These are phyloP conservation scores for Ambrosia trifida DNA, from an alignment of 129 eudicot species.

Conservation along the genomic window DNA sequence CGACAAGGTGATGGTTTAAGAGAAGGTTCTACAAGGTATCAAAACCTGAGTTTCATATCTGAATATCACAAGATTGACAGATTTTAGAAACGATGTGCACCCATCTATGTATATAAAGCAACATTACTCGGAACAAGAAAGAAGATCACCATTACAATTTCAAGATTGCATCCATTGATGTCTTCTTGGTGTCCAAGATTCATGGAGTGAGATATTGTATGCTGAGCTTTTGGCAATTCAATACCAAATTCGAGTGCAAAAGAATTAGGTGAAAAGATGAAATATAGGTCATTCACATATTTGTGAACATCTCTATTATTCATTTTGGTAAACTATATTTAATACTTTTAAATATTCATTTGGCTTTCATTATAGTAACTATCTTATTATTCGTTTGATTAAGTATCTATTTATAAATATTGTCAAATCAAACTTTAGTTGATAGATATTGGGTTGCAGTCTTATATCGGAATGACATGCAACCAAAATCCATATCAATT, in stretches of 20 bases:
- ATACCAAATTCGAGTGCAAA: conserved; percentile 34
- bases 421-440: too few species aligned
- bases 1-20: conserved; percentile 65
- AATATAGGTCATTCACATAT: too few species aligned
- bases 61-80: conserved; percentile 78
- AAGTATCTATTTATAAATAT: too few species aligned
- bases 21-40: conserved; percentile 65
- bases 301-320: too few species aligned
- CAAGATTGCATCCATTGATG: conserved; percentile 99
- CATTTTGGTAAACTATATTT: too few species aligned
- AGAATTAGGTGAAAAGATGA: conserved; percentile 28
- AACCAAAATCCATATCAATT: too few species aligned
- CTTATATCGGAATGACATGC: too few species aligned
- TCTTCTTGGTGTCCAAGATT: conserved; percentile 95
- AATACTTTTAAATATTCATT: too few species aligned
- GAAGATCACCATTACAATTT: conserved; percentile 40
- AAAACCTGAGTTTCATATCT: conserved; percentile 63
- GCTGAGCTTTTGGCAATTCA: conserved; percentile 63
- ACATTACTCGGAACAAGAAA: conserved; percentile 48
- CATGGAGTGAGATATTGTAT: conserved; percentile 87
- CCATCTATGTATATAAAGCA: conserved; percentile 77
- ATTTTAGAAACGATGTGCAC: conserved; percentile 87
- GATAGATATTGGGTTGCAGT: too few species aligned
- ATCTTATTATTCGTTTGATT: too few species aligned
- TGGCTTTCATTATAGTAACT: too few species aligned